Evolutionary conservation across 768 basidiomycete genomes (phyloP).

Genomic region (Kwoniella heveanensis): DNA sequence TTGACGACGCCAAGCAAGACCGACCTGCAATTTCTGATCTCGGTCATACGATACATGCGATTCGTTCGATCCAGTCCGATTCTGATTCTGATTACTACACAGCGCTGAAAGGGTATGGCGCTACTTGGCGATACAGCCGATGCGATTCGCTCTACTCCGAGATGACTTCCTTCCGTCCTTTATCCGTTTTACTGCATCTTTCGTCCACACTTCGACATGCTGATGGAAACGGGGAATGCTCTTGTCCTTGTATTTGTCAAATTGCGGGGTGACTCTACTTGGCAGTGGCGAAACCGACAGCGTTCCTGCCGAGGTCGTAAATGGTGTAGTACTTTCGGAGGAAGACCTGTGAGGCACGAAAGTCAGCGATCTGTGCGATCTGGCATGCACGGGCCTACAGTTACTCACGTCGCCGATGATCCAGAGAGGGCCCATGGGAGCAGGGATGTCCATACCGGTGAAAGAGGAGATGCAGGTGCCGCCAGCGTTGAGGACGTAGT

Average conservation of each 20-base stretch:
- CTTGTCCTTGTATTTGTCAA: background rate
- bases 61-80: slow-evolving; percentile 1
- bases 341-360: slow-evolving; percentile 61
- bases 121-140: background rate
- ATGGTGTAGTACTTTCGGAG: slow-evolving; percentile 67
- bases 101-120: background rate
- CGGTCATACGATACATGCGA: slow-evolving; percentile 4
- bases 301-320: slow-evolving; percentile 56
- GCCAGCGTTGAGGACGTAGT: slow-evolving; percentile 87
- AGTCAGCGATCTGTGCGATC: slow-evolving; percentile 7
- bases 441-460: slow-evolving; percentile 84
- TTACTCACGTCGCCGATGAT: slow-evolving; percentile 69
- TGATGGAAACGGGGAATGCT: background rate
- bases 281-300: slow-evolving; percentile 47
- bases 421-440: slow-evolving; percentile 66
- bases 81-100: slow-evolving; percentile 4
- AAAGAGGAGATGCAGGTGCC: slow-evolving; percentile 94
- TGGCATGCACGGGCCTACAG: background rate
- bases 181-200: background rate
- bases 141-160: background rate
- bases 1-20: too few relatives aligned
- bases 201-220: too few relatives aligned
- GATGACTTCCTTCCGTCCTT: background rate
- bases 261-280: slow-evolving; percentile 24
- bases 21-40: background rate